Base-by-base conservation (phyloP, 2,329 filamentous ascomycete genomes). In the Fusarium subglutinans region DNA sequence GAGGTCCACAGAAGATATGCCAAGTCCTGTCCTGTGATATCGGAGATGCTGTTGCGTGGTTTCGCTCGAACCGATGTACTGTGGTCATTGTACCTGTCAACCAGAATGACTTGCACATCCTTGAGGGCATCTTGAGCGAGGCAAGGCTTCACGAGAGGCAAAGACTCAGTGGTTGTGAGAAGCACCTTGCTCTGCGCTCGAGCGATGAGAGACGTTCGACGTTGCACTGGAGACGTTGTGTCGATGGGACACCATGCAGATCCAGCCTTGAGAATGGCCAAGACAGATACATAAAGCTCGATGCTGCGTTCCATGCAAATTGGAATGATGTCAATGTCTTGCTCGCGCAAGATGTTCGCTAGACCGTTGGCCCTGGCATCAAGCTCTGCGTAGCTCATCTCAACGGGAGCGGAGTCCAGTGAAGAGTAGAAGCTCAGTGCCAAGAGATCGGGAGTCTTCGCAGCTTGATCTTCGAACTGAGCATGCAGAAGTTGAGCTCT, bases 221-320 rank as follows among this genome's bases (percentile, higher is more conserved):
- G 48, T 28, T 72, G 70, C 1, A 70, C 58, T 0, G 70, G 70
- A 1, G 70, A 72, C 0, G 69, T 72, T 17, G 66, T 57, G 6
- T 72, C 70, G 3, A 72, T 70, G 1, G 70, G 70, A 35, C 54
- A 73, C 70, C 70, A 73, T 10, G 70, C 70, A 1, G 69, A 72
- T 0, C 70, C 70, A 14, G 70, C 54, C 22, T 72, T 72, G 2
- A 72, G 30, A 26, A 72, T 72, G 10, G 70, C 69, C 35, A 72
- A 4, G 11, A 72, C 54, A 8, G 70, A 33, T 1, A 73, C 69
- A 12, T 72, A 72, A 1, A 72, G 35, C 17, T 72, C 70, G 5
- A 70, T 28, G 5, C 64, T 73, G 0, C 69, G 54, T 5, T 72
- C 64, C 20, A 72, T 38, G 0, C 70, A 72, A 6, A 72, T 73